Evolutionary conservation across 1,284 basidiomycete genomes (phyloP).

Genomic region (Ceratobasidium sp.): DNA sequence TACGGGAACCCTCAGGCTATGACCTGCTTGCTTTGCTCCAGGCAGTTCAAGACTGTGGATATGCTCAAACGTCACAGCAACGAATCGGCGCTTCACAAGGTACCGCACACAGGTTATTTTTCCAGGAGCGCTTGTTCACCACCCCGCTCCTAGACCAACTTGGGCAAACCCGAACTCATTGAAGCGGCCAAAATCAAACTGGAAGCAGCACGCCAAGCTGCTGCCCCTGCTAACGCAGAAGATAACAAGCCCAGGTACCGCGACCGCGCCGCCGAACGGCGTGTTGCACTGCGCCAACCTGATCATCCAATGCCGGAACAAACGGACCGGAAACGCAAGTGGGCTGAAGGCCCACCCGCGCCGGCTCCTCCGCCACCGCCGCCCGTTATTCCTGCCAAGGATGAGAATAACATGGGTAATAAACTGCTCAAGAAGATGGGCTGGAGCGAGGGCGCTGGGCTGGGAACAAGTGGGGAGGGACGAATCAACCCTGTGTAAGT

Average conservation of each 20-base stretch:
- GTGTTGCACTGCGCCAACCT: constrained; percentile 87
- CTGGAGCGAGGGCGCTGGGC: constrained; percentile 87
- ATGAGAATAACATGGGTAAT: constrained; percentile 85
- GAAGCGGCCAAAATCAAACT: constrained; percentile 77
- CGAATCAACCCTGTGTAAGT: constrained; percentile 83
- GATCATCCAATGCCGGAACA: constrained; percentile 58
- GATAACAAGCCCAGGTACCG: constrained; percentile 76
- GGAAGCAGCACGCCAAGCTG: constrained; percentile 53
- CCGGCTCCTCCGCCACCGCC: constrained; percentile 66
- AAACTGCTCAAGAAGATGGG: constrained; percentile 95
- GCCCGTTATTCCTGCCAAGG: constrained; percentile 70
- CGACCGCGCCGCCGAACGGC: constrained; percentile 87
- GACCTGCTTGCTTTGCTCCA: constrained; percentile 86
- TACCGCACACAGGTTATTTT: background rate
- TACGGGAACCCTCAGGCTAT: constrained; percentile 56
- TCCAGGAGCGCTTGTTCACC: constrained; percentile 7
- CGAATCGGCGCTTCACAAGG: constrained; percentile 93
- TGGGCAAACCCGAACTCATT: constrained; percentile 69
- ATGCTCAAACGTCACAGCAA: constrained; percentile 85
- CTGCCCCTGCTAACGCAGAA: constrained; percentile 46
- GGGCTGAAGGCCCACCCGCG: constrained; percentile 66
- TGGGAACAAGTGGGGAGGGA: constrained; percentile 81
- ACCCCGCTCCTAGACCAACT: constrained; percentile 70
- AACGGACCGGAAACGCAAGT: constrained; percentile 49
- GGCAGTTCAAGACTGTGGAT: constrained; percentile 88